Evolutionary conservation across 2,329 filamentous ascomycete species (phyloP).

Genomic region (Knufia fluminis): DNA sequence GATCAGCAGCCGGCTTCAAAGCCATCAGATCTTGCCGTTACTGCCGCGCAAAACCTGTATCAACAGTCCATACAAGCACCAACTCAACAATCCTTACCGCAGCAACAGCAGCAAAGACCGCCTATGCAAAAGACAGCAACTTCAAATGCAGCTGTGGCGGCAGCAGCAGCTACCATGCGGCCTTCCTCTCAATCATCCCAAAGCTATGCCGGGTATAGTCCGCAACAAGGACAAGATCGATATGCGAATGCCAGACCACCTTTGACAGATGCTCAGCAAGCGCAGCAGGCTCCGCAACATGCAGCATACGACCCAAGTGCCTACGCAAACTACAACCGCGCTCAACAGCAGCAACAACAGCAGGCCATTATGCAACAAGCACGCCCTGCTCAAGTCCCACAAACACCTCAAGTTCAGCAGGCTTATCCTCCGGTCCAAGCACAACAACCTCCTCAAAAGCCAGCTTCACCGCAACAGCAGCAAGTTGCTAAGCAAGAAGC

Average conservation of each 20-base stretch:
- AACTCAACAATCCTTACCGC: constrained; percentile 31
- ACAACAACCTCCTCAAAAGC: constrained; percentile 17
- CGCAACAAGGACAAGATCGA: constrained; percentile 21
- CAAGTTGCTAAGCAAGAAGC: constrained; percentile 17
- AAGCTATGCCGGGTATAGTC: constrained; percentile 3
- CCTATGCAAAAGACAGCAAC: constrained; percentile 31
- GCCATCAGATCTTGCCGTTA: constrained; percentile 26
- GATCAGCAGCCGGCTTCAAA: constrained; percentile 29
- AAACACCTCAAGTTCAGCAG: constrained; percentile 23
- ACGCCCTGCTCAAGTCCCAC: constrained; percentile 12
- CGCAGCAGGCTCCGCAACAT: constrained; percentile 37
- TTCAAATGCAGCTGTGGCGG: constrained; percentile 36
- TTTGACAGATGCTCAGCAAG: constrained; percentile 3
- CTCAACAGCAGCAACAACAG: constrained; percentile 18
- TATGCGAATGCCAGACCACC: constrained; percentile 30
- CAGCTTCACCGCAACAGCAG: constrained; percentile 22
- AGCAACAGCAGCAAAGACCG: constrained; percentile 28
- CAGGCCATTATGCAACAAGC: constrained; percentile 23
- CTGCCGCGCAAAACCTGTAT: constrained; percentile 26
- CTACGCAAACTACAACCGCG: constrained; percentile 30
- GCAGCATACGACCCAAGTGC: constrained; percentile 36
- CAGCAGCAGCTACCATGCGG: constrained; percentile 41
- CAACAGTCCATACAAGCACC: constrained; percentile 29
- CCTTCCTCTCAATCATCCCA: constrained; percentile 30
- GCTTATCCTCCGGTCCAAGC: constrained; percentile 30